These are phyloP conservation scores for Phytophthora sojae DNA, from an alignment of 352 stramenopile species.

Conservation along the genomic window DNA sequence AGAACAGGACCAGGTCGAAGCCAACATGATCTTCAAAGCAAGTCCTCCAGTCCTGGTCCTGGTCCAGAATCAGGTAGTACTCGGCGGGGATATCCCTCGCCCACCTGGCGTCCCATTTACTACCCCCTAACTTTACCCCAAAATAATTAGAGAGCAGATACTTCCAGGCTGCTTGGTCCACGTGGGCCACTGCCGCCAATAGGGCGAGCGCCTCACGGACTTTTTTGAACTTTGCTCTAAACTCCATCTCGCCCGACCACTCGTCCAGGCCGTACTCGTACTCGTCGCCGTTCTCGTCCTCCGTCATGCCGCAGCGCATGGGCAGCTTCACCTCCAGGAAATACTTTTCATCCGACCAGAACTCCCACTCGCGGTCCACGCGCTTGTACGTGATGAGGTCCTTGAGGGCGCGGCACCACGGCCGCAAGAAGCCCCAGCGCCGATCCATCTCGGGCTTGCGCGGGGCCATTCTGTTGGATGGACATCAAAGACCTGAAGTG, in stretches of 20 bases:
- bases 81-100: not conserved
- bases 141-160: not conserved
- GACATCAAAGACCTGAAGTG: not conserved
- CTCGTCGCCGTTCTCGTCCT: not conserved
- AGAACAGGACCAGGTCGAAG: conserved; percentile 1
- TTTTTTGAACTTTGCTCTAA: not conserved
- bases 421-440: conserved; percentile 2
- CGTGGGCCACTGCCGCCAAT: conserved; percentile 26
- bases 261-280: not conserved
- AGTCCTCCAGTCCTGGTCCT: conserved; percentile 3
- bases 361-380: conserved; percentile 1
- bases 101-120: not conserved
- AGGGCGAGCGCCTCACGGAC: conserved; percentile 39
- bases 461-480: not conserved
- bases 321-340: not conserved
- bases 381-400: conserved; percentile 4
- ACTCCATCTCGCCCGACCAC: not conserved
- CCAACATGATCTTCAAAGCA: not conserved
- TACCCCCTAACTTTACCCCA: not conserved
- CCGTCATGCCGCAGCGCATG: not conserved
- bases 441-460: not conserved
- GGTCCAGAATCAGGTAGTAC: conserved; percentile 16
- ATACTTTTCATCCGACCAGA: not conserved
- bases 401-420: conserved; percentile 10
- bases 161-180: conserved; percentile 33